Conservation (phyloP, 1,284 basidiomycete species). For the Ganoderma sp. region DNA sequence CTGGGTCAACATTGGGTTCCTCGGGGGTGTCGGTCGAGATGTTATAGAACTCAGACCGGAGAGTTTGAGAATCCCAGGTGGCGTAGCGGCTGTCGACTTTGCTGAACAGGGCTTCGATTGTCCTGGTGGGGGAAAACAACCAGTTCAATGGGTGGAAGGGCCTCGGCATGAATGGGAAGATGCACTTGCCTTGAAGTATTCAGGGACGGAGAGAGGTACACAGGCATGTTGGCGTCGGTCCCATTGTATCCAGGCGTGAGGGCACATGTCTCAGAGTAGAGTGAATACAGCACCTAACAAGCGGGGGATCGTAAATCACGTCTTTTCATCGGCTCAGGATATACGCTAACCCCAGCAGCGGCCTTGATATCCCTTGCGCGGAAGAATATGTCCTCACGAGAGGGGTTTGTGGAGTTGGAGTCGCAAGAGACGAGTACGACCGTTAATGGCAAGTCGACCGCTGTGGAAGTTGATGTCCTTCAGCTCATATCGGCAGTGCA, state of each 20-base stretch:
- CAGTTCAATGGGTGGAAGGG: background rate
- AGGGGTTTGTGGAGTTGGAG: background rate
- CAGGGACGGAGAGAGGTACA: constrained; percentile 1
- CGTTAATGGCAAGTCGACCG: background rate
- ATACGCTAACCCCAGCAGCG: background rate
- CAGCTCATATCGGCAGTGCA: background rate
- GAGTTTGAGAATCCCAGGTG: background rate
- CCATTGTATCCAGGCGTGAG: background rate
- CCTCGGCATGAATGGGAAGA: background rate
- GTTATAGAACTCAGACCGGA: background rate
- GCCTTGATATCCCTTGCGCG: background rate
- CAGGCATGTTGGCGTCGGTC: background rate
- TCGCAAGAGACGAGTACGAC: background rate
- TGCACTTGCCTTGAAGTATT: background rate
- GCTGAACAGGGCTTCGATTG: background rate
- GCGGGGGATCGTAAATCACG: background rate
- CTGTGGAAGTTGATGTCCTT: background rate
- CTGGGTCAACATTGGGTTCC: background rate
- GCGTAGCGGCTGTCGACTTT: background rate
- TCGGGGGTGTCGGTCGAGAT: background rate
- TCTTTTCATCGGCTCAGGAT: background rate
- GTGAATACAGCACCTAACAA: background rate
- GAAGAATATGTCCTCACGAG: background rate
- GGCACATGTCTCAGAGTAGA: background rate
- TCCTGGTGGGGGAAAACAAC: background rate